Evolutionary conservation across 2,329 filamentous ascomycete genomes (phyloP), one percentile per base, ranked within the genome.

Genomic region (Ascochyta fabae): DNA sequence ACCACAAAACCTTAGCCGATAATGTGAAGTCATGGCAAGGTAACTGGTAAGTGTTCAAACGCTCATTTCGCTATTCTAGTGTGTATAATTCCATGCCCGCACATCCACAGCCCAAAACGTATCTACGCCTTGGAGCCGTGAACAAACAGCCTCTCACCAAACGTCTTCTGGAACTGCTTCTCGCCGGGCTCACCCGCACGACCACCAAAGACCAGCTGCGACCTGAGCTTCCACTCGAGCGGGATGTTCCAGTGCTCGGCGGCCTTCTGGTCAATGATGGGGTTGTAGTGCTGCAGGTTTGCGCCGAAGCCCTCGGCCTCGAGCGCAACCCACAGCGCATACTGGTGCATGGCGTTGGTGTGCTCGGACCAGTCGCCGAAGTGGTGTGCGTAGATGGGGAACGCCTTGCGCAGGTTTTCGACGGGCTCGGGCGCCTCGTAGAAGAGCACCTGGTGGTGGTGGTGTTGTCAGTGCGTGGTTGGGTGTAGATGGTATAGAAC

Each of bases 241-340:
- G 90, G 89, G 29, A 96, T 67, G 53, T 83, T 83, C 89, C 91
- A 96, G 66, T 86, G 80, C 59, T 80, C 80, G 40, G 83, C 78
- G 48, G 92, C 88, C 79, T 87, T 86, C 62, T 83, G 81, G 78
- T 96, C 89, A 66, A 96, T 86, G 55, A 96, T 77, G 19, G 92
- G 92, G 84, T 92, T 95, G 83, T 96, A 96, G 81, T 96, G 92
- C 83, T 96, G 92, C 48, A 96, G 83, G 83, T 93, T 96, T 73
- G 88, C 90, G 63, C 92, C 92, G 53, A 96, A 85, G 27, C 92
- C 92, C 74, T 95, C 91, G 58, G 88, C 83, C 79, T 93, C 90
- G 53, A 96, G 86, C 4, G 88, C 90, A 16, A 88, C 88, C 92
- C 92, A 96, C 65, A 92, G 74, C 62, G 86, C 81, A 78, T 85